Evolutionary conservation across 805 yeast genomes (phyloP).

Genomic region (Ogataea ganodermae): DNA sequence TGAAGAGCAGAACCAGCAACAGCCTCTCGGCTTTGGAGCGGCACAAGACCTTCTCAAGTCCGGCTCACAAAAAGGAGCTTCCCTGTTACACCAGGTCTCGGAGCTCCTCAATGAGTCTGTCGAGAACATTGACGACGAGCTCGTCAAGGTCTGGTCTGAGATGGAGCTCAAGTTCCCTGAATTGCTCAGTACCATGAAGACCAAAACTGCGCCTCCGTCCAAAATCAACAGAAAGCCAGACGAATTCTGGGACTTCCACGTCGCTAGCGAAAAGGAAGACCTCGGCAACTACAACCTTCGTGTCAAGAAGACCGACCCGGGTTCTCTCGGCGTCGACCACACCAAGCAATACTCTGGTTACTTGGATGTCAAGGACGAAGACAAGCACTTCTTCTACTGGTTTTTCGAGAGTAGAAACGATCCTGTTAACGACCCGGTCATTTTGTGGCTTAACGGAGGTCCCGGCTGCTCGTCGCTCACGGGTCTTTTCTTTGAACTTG

Average conservation of each 20-base stretch:
- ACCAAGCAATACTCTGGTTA: conserved; percentile 77
- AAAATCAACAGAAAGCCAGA: conserved; percentile 36
- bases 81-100: conserved; percentile 46
- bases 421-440: conserved; percentile 81
- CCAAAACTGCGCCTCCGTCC: conserved; percentile 52
- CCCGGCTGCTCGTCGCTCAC: conserved; percentile 95
- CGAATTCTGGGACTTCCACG: conserved; percentile 38
- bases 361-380: conserved; percentile 64
- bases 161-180: conserved; percentile 62
- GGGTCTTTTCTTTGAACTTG: conserved; percentile 88
- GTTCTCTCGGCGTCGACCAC: conserved; percentile 55
- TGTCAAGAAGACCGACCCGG: conserved; percentile 49
- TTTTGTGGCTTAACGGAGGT: conserved; percentile 91
- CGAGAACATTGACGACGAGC: conserved; percentile 48
- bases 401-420: conserved; percentile 89
- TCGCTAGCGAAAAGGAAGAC: conserved; percentile 32
- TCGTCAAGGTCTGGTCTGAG: conserved; percentile 61
- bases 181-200: conserved; percentile 50
- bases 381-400: conserved; percentile 92
- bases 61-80: conserved; percentile 11
- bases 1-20: conserved; percentile 11
- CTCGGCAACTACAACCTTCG: conserved; percentile 49
- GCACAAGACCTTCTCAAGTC: conserved; percentile 6
- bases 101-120: conserved; percentile 52
- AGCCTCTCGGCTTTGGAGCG: conserved; percentile 9